Percentiles rank a stretch among this genome's conserved stretches.
phyloP scores from a whole-genome alignment of 371 early-diverging fungal species.

The Dinochytrium kinnereticum region DNA sequence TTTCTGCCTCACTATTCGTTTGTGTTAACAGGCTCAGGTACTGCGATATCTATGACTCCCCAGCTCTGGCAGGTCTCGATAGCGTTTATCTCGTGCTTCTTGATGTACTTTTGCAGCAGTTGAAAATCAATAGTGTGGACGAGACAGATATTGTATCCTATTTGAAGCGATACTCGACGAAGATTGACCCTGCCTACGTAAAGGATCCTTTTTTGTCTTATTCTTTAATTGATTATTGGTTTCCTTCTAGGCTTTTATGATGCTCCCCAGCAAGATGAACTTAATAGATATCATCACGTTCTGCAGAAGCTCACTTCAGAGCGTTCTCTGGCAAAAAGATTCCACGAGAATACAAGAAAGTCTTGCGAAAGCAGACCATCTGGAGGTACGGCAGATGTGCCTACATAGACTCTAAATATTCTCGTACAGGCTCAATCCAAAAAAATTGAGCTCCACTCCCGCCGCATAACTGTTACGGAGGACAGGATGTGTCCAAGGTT shows the following conservation, averaged over 20 bases:
- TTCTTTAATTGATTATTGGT: background rate
- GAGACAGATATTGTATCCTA: constrained; percentile 58
- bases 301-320: constrained; percentile 72
- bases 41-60: constrained; percentile 58
- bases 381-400: constrained; percentile 65
- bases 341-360: constrained; percentile 73
- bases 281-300: constrained; percentile 66
- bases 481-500: constrained; percentile 74
- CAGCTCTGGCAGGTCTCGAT: too few relatives aligned
- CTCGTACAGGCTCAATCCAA: background rate
- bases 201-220: background rate
- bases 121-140: constrained; percentile 55
- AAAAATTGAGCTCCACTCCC: background rate
- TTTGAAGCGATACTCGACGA: constrained; percentile 70
- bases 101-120: constrained; percentile 60
- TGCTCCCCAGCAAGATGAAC: constrained; percentile 62
- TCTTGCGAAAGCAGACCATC: constrained; percentile 69
- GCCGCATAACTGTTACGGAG: constrained; percentile 70
- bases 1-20: too few relatives aligned
- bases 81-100: constrained; percentile 72
- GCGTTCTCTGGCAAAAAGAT: constrained; percentile 66
- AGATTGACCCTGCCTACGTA: constrained; percentile 57
- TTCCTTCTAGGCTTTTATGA: constrained; percentile 54
- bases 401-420: background rate
- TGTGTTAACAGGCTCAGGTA: too few relatives aligned